phyloP scores from a whole-genome alignment of 228 moss, liverwort and hornwort species.

The Sphagnum fallax region DNA sequence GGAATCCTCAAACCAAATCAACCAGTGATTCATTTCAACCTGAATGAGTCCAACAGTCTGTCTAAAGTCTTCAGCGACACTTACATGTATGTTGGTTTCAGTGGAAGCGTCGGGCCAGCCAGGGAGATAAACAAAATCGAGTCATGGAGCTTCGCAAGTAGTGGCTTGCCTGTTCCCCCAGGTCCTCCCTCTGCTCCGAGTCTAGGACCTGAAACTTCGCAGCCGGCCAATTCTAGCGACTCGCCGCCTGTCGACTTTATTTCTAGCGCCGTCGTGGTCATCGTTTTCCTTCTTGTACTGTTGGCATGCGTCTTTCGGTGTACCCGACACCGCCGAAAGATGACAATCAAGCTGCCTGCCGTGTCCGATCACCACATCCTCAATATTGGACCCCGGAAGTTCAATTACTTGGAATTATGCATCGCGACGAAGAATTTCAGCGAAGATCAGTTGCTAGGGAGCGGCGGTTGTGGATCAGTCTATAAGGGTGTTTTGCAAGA shows the following conservation, averaged over 20 bases:
- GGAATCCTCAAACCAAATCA: no score
- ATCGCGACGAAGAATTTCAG: conserved; percentile 43
- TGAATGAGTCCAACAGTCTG: conserved; percentile 15
- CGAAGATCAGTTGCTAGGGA: conserved; percentile 26
- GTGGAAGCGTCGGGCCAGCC: conserved; percentile 7
- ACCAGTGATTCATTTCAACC: background rate
- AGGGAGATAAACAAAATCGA: conserved; percentile 4
- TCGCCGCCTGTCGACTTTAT: no score
- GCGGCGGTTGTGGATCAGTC: conserved; percentile 45
- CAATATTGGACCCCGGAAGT: conserved; percentile 11
- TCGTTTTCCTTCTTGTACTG: background rate
- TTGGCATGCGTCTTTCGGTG: conserved; percentile 4
- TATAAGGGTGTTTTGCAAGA: conserved; percentile 28
- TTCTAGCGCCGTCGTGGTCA: no score
- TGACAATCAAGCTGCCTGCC: background rate
- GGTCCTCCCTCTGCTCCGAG: no score
- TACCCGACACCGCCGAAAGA: background rate
- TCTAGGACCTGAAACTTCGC: no score
- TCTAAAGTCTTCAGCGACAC: conserved; percentile 19
- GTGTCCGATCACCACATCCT: background rate
- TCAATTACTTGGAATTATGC: conserved; percentile 53
- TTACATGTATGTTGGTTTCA: conserved; percentile 58
- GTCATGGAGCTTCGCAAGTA: background rate
- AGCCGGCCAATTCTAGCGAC: no score
- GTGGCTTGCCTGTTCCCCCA: background rate